These are phyloP conservation scores for Cyberlindnera mrakii DNA, from an alignment of 805 yeast species.

Conservation along the genomic window DNA sequence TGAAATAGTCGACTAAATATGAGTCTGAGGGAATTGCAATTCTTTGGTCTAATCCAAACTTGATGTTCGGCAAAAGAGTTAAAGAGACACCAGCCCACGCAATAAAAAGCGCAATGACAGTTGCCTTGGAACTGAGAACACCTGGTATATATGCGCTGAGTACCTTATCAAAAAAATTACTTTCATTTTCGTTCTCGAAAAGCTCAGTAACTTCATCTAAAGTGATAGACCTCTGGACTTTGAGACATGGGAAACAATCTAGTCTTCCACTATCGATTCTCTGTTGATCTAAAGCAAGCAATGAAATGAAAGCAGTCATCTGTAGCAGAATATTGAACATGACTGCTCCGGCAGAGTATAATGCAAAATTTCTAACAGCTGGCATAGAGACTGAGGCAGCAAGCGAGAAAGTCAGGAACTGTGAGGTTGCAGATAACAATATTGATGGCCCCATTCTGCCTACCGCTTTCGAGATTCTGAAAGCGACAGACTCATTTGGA, in stretches of 20 bases:
- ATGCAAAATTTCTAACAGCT: slow-evolving; percentile 89
- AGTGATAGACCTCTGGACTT: slow-evolving; percentile 14
- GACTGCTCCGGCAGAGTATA: slow-evolving; percentile 85
- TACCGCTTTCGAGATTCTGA: slow-evolving; percentile 58
- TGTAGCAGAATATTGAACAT: slow-evolving; percentile 71
- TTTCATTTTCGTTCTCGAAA: slow-evolving; percentile 23
- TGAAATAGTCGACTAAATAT: slow-evolving; percentile 73
- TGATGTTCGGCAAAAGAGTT: slow-evolving; percentile 58
- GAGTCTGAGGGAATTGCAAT: slow-evolving; percentile 82
- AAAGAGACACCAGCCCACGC: slow-evolving; percentile 65
- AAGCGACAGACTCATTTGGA: slow-evolving; percentile 45
- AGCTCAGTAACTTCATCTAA: slow-evolving; percentile 21
- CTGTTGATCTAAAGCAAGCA: slow-evolving; percentile 60
- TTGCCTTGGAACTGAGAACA: slow-evolving; percentile 42
- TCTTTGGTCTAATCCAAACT: slow-evolving; percentile 84
- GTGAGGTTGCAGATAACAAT: slow-evolving; percentile 68
- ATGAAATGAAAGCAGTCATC: slow-evolving; percentile 72
- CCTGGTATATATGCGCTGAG: slow-evolving; percentile 48
- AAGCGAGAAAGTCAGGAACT: slow-evolving; percentile 69
- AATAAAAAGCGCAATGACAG: slow-evolving; percentile 48
- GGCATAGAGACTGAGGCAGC: slow-evolving; percentile 90
- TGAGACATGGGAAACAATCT: slow-evolving; percentile 58
- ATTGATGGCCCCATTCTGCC: slow-evolving; percentile 85
- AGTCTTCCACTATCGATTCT: slow-evolving; percentile 53
- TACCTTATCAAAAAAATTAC: slow-evolving; percentile 32